Percentiles rank a stretch among this genome's conserved stretches.
Conservation (phyloP, 106 monocot species). For the Acanthochlamys bracteata region DNA sequence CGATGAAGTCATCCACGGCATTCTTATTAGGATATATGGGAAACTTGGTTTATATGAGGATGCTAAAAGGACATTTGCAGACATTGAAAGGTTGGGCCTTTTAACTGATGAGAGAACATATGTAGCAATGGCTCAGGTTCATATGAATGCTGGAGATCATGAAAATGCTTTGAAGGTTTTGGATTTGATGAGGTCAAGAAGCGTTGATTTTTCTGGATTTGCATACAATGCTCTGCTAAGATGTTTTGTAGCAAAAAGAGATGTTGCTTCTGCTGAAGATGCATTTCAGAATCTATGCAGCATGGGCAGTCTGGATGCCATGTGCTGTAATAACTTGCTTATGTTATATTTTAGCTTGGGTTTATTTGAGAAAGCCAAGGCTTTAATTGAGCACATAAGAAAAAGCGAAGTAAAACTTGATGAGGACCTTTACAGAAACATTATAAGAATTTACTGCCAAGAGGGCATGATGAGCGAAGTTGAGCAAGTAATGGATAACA, state of each 20-base stretch:
- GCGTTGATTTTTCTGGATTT: slow-evolving; percentile 53
- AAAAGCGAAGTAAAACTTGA: slow-evolving; percentile 46
- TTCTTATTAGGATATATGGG: slow-evolving; percentile 91
- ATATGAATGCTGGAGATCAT: slow-evolving; percentile 54
- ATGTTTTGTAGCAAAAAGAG: slow-evolving; percentile 61
- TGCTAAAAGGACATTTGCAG: slow-evolving; percentile 56
- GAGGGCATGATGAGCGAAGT: slow-evolving; percentile 50
- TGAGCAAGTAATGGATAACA: slow-evolving; percentile 56
- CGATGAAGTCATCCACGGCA: slow-evolving; percentile 96
- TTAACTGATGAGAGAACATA: slow-evolving; percentile 81
- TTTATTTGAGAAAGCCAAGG: slow-evolving; percentile 74
- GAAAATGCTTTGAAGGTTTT: slow-evolving; percentile 66
- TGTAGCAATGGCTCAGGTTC: slow-evolving; percentile 85
- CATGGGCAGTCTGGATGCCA: slow-evolving; percentile 36
- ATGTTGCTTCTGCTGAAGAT: slow-evolving; percentile 63
- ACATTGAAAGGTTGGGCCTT: slow-evolving; percentile 55
- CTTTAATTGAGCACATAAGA: slow-evolving; percentile 47
- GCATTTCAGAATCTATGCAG: slow-evolving; percentile 43
- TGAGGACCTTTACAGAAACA: slow-evolving; percentile 50
- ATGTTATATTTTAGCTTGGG: slow-evolving; percentile 57
- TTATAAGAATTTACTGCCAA: slow-evolving; percentile 65
- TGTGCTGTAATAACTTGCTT: slow-evolving; percentile 66
- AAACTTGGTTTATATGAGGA: slow-evolving; percentile 89
- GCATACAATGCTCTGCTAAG: slow-evolving; percentile 58
- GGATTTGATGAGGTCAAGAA: slow-evolving; percentile 57